Percentiles rank a stretch among this genome's conserved stretches.
Conservation (phyloP, 805 yeast species). For the Groenewaldozyma tartarivorans region DNA sequence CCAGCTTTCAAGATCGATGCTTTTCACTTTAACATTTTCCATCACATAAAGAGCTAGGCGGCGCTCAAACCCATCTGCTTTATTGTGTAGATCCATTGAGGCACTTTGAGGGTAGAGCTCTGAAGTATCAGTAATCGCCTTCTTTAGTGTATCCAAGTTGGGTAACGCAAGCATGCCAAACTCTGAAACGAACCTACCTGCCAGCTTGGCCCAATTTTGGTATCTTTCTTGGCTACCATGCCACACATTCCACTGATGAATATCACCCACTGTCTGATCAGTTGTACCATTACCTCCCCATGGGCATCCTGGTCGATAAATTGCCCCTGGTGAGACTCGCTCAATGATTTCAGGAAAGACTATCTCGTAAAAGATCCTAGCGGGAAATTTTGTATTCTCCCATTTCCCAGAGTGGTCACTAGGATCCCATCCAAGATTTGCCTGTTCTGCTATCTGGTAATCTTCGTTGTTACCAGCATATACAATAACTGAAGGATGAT, state of each 20-base stretch:
- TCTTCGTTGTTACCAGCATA: slow-evolving; percentile 34
- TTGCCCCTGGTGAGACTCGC: slow-evolving; percentile 21
- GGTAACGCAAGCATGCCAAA: slow-evolving; percentile 48
- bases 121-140: slow-evolving; percentile 29
- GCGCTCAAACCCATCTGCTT: slow-evolving; percentile 40
- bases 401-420: slow-evolving; percentile 9
- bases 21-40: slow-evolving; percentile 33
- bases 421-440: slow-evolving; percentile 11
- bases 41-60: slow-evolving; percentile 38
- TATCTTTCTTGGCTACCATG: slow-evolving; percentile 42
- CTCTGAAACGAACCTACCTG: slow-evolving; percentile 43
- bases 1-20: slow-evolving; percentile 34
- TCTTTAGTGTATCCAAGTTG: slow-evolving; percentile 27
- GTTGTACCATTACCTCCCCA: slow-evolving; percentile 33
- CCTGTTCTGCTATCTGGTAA: slow-evolving; percentile 34
- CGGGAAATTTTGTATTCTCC: slow-evolving; percentile 30
- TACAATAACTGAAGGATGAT: slow-evolving; percentile 29
- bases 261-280: slow-evolving; percentile 38
- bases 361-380: slow-evolving; percentile 34
- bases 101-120: slow-evolving; percentile 38
- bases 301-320: slow-evolving; percentile 43
- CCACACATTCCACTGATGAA: slow-evolving; percentile 52
- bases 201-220: slow-evolving; percentile 39
- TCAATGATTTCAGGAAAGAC: slow-evolving; percentile 30
- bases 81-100: slow-evolving; percentile 39